Evolutionary conservation across 768 basidiomycete species (phyloP).

Genomic region (Zangia roseola): DNA sequence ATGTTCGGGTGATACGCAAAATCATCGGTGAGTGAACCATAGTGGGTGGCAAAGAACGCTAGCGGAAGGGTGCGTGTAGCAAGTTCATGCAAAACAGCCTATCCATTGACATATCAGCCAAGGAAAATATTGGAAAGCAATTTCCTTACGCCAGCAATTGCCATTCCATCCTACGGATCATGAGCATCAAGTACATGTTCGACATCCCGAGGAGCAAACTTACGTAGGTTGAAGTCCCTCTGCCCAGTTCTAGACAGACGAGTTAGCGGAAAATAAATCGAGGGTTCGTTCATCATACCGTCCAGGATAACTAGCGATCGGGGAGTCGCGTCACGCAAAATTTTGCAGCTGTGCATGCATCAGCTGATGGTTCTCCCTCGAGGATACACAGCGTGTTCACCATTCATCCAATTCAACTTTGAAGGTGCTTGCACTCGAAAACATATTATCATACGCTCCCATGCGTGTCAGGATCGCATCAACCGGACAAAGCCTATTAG

Average conservation of each 20-base stretch:
- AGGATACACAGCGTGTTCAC: conserved; percentile 37
- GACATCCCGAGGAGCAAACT: conserved; percentile 20
- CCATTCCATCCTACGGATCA: conserved; percentile 85
- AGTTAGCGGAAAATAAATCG: conserved; percentile 11
- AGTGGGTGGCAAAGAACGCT: conserved; percentile 97
- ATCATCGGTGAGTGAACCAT: conserved; percentile 93
- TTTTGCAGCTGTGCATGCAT: conserved; percentile 69
- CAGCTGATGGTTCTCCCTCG: background rate
- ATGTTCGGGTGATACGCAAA: conserved; percentile 91
- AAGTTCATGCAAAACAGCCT: conserved; percentile 92
- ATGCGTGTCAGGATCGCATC: conserved; percentile 94
- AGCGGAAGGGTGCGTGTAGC: conserved; percentile 90
- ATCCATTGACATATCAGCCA: conserved; percentile 8
- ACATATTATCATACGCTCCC: conserved; percentile 99
- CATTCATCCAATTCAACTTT: conserved; percentile 99
- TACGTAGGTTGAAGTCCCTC: conserved; percentile 94
- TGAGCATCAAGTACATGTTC: conserved; percentile 11
- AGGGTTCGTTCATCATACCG: conserved; percentile 47
- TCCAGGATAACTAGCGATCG: conserved; percentile 93
- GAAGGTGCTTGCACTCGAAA: conserved; percentile 92
- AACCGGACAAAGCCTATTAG: conserved; percentile 73
- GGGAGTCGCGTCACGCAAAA: conserved; percentile 90
- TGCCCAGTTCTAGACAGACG: conserved; percentile 70
- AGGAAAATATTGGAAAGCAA: background rate
- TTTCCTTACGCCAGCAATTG: conserved; percentile 78